phyloP scores from a whole-genome alignment of 228 moss, liverwort and hornwort species.

The Sphagnum fallax region DNA sequence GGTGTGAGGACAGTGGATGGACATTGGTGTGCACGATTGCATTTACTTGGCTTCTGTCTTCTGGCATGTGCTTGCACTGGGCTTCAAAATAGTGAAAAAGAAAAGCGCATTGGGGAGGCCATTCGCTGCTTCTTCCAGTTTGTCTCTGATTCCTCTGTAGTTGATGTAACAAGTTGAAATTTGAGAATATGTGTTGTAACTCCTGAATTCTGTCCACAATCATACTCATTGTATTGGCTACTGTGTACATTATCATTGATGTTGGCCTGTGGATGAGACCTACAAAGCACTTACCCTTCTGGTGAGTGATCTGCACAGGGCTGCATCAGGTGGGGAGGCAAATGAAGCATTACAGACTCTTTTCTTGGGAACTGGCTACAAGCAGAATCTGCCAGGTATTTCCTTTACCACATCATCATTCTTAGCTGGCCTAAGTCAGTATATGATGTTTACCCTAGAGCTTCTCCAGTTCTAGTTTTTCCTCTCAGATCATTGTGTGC shows the following conservation, averaged over 20 bases:
- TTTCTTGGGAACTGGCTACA: conserved; percentile 72
- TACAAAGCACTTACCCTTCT: not conserved
- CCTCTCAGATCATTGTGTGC: not conserved
- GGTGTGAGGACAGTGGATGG: conserved; percentile 70
- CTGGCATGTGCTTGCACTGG: conserved; percentile 78
- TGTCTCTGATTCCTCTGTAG: not conserved
- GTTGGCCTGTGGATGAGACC: too few relatives aligned
- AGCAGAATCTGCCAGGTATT: conserved; percentile 70
- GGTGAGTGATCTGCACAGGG: conserved; percentile 20
- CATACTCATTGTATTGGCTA: too few relatives aligned
- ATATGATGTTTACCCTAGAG: not conserved
- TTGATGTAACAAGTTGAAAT: not conserved
- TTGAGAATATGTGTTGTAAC: not conserved
- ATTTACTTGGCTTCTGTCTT: conserved; percentile 83
- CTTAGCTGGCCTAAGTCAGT: not conserved
- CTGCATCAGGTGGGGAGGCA: conserved; percentile 90
- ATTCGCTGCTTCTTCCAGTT: conserved; percentile 81
- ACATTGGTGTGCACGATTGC: conserved; percentile 90
- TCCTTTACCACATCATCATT: not conserved
- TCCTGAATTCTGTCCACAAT: not conserved
- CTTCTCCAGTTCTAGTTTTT: conserved; percentile 4
- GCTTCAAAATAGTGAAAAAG: conserved; percentile 47
- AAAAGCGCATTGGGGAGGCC: conserved; percentile 67
- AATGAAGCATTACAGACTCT: conserved; percentile 76
- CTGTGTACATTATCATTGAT: too few relatives aligned